Evolutionary conservation across 352 stramenopile species (phyloP).

Genomic region (Globisporangium acanthophoron): DNA sequence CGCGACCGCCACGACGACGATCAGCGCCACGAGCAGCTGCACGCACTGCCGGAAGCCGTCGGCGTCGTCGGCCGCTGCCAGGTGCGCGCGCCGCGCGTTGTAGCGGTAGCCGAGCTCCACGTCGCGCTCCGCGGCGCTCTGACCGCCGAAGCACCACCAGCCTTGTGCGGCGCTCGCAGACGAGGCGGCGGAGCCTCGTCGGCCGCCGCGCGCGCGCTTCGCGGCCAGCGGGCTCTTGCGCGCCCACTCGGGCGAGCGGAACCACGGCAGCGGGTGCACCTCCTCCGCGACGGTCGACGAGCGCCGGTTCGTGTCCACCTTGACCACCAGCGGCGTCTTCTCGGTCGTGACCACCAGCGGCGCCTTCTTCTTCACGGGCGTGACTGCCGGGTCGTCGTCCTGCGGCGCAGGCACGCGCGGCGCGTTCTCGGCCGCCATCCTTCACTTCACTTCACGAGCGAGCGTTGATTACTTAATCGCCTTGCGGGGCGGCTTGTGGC

Average conservation of each 20-base stretch:
- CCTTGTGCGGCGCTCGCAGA: constrained; percentile 1
- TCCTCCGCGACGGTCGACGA: constrained; percentile 28
- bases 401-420: no score
- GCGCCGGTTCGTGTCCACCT: constrained; percentile 17
- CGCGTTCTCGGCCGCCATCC: no score
- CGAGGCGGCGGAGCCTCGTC: not conserved
- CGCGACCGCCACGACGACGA: constrained; percentile 56
- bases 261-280: constrained; percentile 73
- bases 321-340: constrained; percentile 36
- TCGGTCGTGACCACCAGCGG: constrained; percentile 6
- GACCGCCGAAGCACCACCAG: not conserved
- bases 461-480: no score
- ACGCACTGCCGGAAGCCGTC: constrained; percentile 68
- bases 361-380: no score
- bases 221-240: constrained; percentile 16
- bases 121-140: constrained; percentile 15
- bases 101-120: constrained; percentile 33
- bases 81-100: constrained; percentile 8
- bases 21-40: constrained; percentile 67
- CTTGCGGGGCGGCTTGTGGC: no score
- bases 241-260: constrained; percentile 61
- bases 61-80: constrained; percentile 20
- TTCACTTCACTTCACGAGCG: no score
- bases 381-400: no score
- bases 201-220: constrained; percentile 3